phyloP scores from a whole-genome alignment of 768 basidiomycete species.

The Termitomyces sp. region DNA sequence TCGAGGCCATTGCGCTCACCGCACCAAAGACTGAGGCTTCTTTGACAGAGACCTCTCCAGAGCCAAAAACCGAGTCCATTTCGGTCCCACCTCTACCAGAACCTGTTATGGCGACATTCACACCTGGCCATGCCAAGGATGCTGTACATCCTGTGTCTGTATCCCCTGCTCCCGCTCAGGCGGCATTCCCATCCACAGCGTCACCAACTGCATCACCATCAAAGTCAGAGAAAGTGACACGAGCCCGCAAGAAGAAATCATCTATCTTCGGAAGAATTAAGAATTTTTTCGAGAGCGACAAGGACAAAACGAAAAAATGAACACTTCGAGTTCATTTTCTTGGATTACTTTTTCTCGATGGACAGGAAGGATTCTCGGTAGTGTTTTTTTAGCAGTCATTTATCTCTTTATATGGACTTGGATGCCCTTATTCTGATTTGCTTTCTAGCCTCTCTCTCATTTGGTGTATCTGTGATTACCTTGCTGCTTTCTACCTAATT shows the following conservation, averaged over 20 bases:
- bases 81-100: not conserved
- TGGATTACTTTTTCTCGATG: not conserved
- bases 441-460: not conserved
- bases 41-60: not conserved
- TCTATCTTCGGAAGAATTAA: constrained; percentile 56
- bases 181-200: constrained; percentile 24
- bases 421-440: not conserved
- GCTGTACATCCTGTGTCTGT: not conserved
- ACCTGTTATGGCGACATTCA: not conserved
- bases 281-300: constrained; percentile 44
- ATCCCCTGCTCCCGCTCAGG: constrained; percentile 13
- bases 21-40: not conserved
- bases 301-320: constrained; percentile 35
- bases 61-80: not conserved
- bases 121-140: constrained; percentile 2
- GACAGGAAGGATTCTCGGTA: not conserved
- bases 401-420: not conserved
- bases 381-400: not conserved
- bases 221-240: constrained; percentile 32
- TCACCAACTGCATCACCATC: constrained; percentile 22
- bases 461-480: not conserved
- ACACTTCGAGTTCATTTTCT: not conserved
- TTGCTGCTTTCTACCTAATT: not conserved
- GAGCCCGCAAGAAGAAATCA: constrained; percentile 46
- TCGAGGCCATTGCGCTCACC: not conserved